Conservation (phyloP, 257 asterid genomes). For the Solanum pinnatisectum region DNA sequence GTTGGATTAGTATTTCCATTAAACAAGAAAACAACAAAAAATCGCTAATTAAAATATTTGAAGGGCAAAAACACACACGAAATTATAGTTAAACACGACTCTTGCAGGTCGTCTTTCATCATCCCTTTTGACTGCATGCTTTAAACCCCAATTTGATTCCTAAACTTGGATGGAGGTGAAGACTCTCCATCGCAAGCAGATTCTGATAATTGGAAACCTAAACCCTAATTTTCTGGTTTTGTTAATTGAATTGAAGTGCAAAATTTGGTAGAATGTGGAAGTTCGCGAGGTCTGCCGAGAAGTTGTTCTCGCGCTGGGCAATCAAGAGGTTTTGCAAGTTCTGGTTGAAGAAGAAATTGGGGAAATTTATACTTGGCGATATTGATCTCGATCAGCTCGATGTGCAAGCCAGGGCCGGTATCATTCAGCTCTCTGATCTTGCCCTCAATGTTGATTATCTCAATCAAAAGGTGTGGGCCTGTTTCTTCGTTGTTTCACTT, state of each 20-base stretch:
- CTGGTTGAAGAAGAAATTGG: constrained; percentile 88
- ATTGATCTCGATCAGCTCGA: constrained; percentile 96
- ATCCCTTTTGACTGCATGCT: background rate
- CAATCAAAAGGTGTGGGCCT: constrained; percentile 57
- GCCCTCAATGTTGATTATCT: constrained; percentile 87
- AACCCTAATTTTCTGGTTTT: background rate
- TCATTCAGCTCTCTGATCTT: constrained; percentile 86
- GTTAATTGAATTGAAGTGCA: background rate
- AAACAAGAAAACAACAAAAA: background rate
- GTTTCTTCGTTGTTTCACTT: background rate
- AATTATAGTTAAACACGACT: background rate
- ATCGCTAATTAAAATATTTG: background rate
- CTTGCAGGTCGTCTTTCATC: background rate
- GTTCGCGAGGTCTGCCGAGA: constrained; percentile 89
- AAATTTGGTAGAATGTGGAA: constrained; percentile 51
- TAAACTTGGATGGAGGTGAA: background rate
- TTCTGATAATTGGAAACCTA: background rate
- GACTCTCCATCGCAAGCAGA: background rate
- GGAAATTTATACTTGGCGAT: constrained; percentile 84
- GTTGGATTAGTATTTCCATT: background rate
- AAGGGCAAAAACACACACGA: background rate
- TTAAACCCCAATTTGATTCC: background rate
- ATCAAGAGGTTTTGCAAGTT: constrained; percentile 77
- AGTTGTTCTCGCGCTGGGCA: constrained; percentile 99
- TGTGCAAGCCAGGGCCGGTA: constrained; percentile 96